Conservation (phyloP, 1,139 yeast species). For the Taphrina confusa region DNA sequence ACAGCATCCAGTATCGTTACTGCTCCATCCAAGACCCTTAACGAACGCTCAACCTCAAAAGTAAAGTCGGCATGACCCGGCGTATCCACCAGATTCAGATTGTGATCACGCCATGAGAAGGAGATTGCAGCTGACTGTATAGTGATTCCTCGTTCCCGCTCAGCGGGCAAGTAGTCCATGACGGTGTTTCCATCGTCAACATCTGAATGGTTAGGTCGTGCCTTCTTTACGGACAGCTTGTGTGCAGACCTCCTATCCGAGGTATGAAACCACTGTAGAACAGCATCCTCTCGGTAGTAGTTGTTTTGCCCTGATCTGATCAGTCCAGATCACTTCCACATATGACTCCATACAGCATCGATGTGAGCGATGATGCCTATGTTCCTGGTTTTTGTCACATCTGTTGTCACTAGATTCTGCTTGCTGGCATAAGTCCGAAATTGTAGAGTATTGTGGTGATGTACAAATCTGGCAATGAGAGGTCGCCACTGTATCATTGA, state of each 20-base stretch:
- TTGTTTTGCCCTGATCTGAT: constrained; percentile 94
- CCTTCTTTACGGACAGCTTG: neutral
- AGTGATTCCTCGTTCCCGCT: constrained; percentile 89
- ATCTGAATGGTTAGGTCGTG: constrained; percentile 44
- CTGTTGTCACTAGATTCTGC: neutral
- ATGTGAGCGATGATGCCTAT: constrained; percentile 82
- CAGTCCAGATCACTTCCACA: constrained; percentile 44
- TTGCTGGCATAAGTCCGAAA: constrained; percentile 5
- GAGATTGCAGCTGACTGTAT: constrained; percentile 96
- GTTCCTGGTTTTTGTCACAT: constrained; percentile 53
- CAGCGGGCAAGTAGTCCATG: constrained; percentile 88
- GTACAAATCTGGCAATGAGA: no score
- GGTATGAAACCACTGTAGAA: constrained; percentile 80
- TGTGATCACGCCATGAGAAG: constrained; percentile 75
- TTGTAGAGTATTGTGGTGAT: no score
- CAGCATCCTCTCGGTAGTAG: constrained; percentile 88
- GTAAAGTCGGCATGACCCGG: constrained; percentile 99
- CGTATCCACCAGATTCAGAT: constrained; percentile 86
- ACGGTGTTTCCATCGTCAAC: constrained; percentile 98
- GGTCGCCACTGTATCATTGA: no score
- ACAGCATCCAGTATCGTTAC: constrained; percentile 91
- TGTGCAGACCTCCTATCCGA: constrained; percentile 61
- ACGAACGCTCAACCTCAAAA: constrained; percentile 86
- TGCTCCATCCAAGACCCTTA: constrained; percentile 89
- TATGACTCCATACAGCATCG: constrained; percentile 55